Conservation (phyloP, 169 alveolate species). For the Pseudocohnilembus persalinus region DNA sequence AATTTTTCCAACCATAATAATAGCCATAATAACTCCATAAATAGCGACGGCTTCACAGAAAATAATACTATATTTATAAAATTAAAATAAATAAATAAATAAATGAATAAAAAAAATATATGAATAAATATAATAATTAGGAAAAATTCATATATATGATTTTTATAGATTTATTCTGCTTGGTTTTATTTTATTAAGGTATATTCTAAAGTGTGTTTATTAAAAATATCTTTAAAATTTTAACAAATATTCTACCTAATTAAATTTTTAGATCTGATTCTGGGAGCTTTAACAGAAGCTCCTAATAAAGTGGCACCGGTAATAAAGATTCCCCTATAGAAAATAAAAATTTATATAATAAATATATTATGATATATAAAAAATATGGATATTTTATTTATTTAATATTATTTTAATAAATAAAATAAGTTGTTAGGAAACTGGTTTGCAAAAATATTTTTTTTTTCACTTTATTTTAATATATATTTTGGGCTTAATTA, state of each 20-base stretch:
- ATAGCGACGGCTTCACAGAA: slow-evolving; percentile 99
- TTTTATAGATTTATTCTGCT: not conserved
- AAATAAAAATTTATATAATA: slow-evolving; percentile 6
- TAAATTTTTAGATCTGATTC: slow-evolving; percentile 98
- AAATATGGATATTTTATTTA: not conserved
- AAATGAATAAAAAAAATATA: no score
- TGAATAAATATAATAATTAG: no score
- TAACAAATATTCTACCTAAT: slow-evolving; percentile 59
- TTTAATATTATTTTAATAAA: not conserved
- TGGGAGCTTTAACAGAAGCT: slow-evolving; percentile 98
- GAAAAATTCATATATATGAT: no score
- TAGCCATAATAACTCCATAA: slow-evolving; percentile 94
- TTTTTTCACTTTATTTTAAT: not conserved
- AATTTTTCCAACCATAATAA: slow-evolving; percentile 80
- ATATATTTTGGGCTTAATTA: no score
- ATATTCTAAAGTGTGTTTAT: not conserved
- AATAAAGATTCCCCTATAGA: slow-evolving; percentile 98
- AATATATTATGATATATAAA: not conserved
- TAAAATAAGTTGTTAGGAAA: not conserved
- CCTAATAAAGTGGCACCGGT: slow-evolving; percentile 98
- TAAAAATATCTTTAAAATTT: not conserved
- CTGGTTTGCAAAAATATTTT: not conserved
- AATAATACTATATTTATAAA: slow-evolving; percentile 84
- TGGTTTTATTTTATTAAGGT: not conserved
- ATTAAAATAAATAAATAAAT: not conserved